Evolutionary conservation across 495 filamentous ascomycete species (phyloP).

Genomic region (Oleoguttula mirabilis): DNA sequence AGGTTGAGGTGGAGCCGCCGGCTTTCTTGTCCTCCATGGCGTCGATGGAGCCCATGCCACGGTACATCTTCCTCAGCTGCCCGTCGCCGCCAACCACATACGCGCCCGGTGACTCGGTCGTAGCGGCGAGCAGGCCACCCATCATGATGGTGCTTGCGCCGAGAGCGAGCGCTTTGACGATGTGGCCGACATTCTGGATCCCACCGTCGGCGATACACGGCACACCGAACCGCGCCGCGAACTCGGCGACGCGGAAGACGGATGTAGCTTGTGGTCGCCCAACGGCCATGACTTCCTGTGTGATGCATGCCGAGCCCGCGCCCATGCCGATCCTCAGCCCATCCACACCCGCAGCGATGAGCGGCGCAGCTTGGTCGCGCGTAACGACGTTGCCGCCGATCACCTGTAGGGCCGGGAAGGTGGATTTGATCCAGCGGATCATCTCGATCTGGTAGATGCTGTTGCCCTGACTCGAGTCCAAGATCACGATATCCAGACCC

Average conservation of each 20-base stretch:
- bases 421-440: slow-evolving; percentile 87
- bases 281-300: slow-evolving; percentile 98
- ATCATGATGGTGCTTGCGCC: slow-evolving; percentile 98
- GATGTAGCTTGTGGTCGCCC: slow-evolving; percentile 88
- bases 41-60: slow-evolving; percentile 96
- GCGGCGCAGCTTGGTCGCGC: slow-evolving; percentile 75
- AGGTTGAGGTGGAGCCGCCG: slow-evolving; percentile 37
- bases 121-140: slow-evolving; percentile 93
- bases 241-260: slow-evolving; percentile 76
- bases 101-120: slow-evolving; percentile 91
- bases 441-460: slow-evolving; percentile 94
- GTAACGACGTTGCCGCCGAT: slow-evolving; percentile 98
- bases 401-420: slow-evolving; percentile 75
- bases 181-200: slow-evolving; percentile 96
- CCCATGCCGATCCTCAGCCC: slow-evolving; percentile 99
- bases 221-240: slow-evolving; percentile 87
- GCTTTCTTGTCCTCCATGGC: slow-evolving; percentile 99
- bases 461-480: slow-evolving; percentile 95
- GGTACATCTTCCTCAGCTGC: slow-evolving; percentile 96
- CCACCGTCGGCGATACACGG: slow-evolving; percentile 97
- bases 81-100: slow-evolving; percentile 93
- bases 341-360: slow-evolving; percentile 92
- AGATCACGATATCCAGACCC: slow-evolving; percentile 86
- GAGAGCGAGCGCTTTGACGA: slow-evolving; percentile 92
- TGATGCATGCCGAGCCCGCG: slow-evolving; percentile 94